phyloP scores from a whole-genome alignment of 805 yeast species.

The Phaffomyces opuntiae region DNA sequence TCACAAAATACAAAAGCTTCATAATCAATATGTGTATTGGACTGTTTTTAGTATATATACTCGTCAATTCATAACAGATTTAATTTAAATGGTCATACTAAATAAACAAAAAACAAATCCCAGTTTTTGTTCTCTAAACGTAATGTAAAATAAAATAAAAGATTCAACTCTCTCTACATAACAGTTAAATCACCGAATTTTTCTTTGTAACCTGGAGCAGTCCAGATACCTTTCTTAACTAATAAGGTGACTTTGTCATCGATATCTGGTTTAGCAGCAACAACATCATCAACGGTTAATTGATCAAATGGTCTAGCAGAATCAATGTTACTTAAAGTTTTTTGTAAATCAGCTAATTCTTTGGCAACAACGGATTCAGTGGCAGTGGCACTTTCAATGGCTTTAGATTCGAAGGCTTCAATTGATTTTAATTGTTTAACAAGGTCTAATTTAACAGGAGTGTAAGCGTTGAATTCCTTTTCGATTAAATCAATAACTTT shows the following conservation, averaged over 20 bases:
- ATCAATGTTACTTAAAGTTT: constrained; percentile 89
- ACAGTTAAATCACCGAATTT: constrained; percentile 96
- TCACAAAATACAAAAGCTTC: background rate
- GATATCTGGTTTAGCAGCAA: constrained; percentile 94
- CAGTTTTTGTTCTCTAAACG: background rate
- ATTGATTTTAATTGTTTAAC: constrained; percentile 87
- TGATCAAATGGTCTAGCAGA: constrained; percentile 96
- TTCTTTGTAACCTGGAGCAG: constrained; percentile 96
- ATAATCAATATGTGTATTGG: constrained; percentile 16
- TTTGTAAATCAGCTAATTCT: constrained; percentile 79
- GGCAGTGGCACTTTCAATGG: constrained; percentile 88
- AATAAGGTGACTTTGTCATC: constrained; percentile 92
- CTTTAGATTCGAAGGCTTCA: constrained; percentile 90
- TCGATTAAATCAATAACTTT: constrained; percentile 76
- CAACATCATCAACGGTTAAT: constrained; percentile 91
- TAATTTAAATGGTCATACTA: constrained; percentile 1
- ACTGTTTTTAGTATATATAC: constrained; percentile 1
- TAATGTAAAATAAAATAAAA: background rate
- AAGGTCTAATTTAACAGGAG: constrained; percentile 80
- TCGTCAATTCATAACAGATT: constrained; percentile 7
- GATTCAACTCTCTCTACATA: constrained; percentile 40
- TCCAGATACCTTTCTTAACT: constrained; percentile 96
- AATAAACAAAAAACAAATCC: background rate
- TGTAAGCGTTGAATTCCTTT: constrained; percentile 64
- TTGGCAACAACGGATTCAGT: constrained; percentile 85